phyloP scores from a whole-genome alignment of 2,329 filamentous ascomycete genomes.

The Endothia cerciana region DNA sequence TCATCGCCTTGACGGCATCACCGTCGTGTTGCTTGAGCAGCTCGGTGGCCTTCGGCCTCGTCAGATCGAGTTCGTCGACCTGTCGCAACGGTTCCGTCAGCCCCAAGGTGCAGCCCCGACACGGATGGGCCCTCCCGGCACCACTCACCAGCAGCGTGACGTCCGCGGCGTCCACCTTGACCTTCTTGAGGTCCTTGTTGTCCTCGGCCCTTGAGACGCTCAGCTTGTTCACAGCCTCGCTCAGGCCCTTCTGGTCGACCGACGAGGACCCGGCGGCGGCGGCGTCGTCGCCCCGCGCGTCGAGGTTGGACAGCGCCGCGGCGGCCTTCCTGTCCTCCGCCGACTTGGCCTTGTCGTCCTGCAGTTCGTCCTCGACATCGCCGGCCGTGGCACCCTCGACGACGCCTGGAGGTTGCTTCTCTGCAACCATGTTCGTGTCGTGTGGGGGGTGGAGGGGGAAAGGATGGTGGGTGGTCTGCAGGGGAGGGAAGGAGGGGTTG shows the following conservation, averaged over 20 bases:
- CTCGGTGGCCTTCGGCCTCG: constrained; percentile 74
- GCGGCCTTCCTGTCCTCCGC: constrained; percentile 80
- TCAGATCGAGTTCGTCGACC: constrained; percentile 73
- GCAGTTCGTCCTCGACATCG: constrained; percentile 61
- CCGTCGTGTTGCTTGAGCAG: constrained; percentile 74
- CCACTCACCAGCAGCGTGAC: constrained; percentile 68
- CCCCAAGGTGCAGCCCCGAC: background rate
- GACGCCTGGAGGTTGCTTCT: constrained; percentile 60
- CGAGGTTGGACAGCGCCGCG: constrained; percentile 72
- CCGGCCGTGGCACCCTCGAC: constrained; percentile 63
- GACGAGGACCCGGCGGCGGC: constrained; percentile 51
- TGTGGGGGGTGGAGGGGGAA: background rate
- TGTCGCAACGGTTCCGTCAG: constrained; percentile 35
- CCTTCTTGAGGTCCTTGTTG: constrained; percentile 56
- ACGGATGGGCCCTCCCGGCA: background rate
- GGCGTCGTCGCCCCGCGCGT: constrained; percentile 54
- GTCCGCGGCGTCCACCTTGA: constrained; percentile 77
- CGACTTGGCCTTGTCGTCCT: constrained; percentile 56
- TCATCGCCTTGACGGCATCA: constrained; percentile 69
- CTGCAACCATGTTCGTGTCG: constrained; percentile 59
- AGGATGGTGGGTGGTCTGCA: constrained; percentile 8
- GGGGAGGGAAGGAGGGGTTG: background rate
- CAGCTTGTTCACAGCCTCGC: constrained; percentile 72
- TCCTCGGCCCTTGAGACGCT: constrained; percentile 43
- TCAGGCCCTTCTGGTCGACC: constrained; percentile 71